Base-by-base conservation (phyloP, 2,329 filamentous ascomycete genomes). In the Aspergillus carbonarius region DNA sequence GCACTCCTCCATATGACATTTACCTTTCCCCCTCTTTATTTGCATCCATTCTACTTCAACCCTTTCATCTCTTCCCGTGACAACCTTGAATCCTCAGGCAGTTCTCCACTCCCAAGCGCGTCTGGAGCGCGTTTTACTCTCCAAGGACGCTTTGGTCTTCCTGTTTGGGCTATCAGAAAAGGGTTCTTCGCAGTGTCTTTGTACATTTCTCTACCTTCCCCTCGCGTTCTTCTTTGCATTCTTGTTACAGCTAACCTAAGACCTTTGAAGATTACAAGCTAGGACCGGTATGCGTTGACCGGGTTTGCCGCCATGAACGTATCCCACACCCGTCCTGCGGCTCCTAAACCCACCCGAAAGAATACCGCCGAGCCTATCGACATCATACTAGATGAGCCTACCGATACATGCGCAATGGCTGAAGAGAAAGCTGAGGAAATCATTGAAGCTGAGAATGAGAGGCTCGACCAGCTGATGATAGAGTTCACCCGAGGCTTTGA, bases 401-500 rank as follows among this genome's bases (percentile, higher is more conserved):
- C 30, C 9, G 18, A 39, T 18, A 12, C 32, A 9, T 53, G 54
- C 37, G 55, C 49, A 4, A n/a, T 60, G 37, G 32, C 25, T 4
- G 65, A 66, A 2, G 50, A 64, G 15, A 63, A 60, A 25, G 53
- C 51, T 5, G 44, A 30, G 17, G 59, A 61, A 34, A 59, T 63
- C 13, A 18, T 50, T 9, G 60, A 60, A 27, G 61, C 56, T 1
- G 59, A 63, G 27, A 56, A 48, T 13, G 49, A 60, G 34, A 58
- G 51, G 34, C n/a, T 63, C 18, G 61, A 61, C 4, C 47, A 58
- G 12, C 13, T 64, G 53, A 60, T 64, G 39, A 48, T 40, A 18
- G 51, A 60, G 7, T 62, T 68, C 37, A 62, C 66, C 25, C 60
- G 55, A 46, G 66, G 66, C 4, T 68, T 66, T 40, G 63, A 68